A percentile compares a stretch with the other conserved stretches of the same genome.
Evolutionary conservation across 345 rosid genomes (phyloP).

Genomic region (Salix brachista): DNA sequence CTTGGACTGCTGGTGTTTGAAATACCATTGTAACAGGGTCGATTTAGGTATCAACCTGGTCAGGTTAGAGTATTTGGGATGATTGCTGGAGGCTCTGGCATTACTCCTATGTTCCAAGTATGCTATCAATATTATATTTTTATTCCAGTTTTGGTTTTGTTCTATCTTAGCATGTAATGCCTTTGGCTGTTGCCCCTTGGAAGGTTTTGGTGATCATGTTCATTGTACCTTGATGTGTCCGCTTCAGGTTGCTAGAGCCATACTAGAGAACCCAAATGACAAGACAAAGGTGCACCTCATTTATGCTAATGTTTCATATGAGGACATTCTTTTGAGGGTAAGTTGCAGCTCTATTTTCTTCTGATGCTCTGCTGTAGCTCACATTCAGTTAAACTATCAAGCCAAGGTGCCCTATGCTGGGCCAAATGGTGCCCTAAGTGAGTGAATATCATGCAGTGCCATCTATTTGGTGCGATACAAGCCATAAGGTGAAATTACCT

Average conservation of each 20-base stretch:
- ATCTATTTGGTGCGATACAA: not conserved
- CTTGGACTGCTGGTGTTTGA: not conserved
- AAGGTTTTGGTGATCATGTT: slow-evolving; percentile 1
- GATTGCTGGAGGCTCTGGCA: slow-evolving; percentile 99
- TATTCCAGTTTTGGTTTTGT: not conserved
- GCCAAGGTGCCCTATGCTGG: not conserved
- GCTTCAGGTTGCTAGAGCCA: slow-evolving; percentile 80
- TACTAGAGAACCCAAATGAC: slow-evolving; percentile 85
- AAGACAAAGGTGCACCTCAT: slow-evolving; percentile 76
- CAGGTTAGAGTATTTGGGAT: slow-evolving; percentile 93
- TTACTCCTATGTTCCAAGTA: slow-evolving; percentile 99
- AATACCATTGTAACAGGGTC: slow-evolving; percentile 53
- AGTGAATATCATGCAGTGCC: not conserved
- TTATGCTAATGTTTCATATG: slow-evolving; percentile 80
- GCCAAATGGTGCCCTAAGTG: not conserved
- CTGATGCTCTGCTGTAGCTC: not conserved
- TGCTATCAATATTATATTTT: slow-evolving; percentile 9
- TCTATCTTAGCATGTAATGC: not conserved
- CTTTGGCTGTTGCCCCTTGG: not conserved
- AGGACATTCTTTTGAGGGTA: slow-evolving; percentile 96
- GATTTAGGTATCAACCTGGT: slow-evolving; percentile 84
- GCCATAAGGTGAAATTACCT: not conserved
- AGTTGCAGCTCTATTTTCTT: not conserved
- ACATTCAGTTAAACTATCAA: not conserved
- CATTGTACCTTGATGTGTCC: slow-evolving; percentile 12